Base-by-base conservation (phyloP, 306 rosid genomes). In the Rosa rugosa region DNA sequence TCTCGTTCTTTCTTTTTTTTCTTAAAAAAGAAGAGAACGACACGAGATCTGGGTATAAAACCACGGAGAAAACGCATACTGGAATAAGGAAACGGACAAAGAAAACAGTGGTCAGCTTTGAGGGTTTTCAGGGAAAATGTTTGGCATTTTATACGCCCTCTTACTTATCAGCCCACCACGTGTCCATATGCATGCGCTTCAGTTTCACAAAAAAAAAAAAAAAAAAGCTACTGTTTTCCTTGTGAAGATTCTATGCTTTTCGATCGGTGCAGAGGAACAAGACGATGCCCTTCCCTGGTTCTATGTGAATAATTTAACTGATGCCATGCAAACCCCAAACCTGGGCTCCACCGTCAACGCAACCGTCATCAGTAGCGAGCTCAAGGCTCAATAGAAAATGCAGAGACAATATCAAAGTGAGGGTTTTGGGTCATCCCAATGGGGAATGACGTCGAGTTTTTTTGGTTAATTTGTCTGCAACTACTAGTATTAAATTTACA, bases 141-240 rank as follows among this genome's bases (percentile, higher is more conserved):
- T 57, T 42, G 77, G 62, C 68, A 10, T 12, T 25, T 22, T 59
- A 56, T 57, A 74, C 23, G 77, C 13, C 13, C 4, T 9, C 1
- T 6, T 46, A 8, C 60, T 64, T 50, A 46, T 63, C 46, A 20
- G n/a, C 16, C 23, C 65, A 31, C 49, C 80, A 49, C 80, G 80
- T 65, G 73, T 34, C 31, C 11, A 47, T 20, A 67, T 47, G 72
- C 51, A 65, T 49, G 73, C 65, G 47, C 42, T 65, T 46, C 42
- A 23, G 49, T 75, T 75, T 44, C 73, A 45, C 41, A 31, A 0
- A 16, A 6, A 34, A n/a, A n/a, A n/a, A n/a, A n/a, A n/a, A n/a
- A n/a, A n/a, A n/a, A 23, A 14, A 23, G 1, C 9, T 50, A 53
- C 70, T 53, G 83, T 73, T 31, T n/a, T 23, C 62, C 41, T 53